phyloP scores from a whole-genome alignment of 345 rosid species.

The Eutrema yunnanense region DNA sequence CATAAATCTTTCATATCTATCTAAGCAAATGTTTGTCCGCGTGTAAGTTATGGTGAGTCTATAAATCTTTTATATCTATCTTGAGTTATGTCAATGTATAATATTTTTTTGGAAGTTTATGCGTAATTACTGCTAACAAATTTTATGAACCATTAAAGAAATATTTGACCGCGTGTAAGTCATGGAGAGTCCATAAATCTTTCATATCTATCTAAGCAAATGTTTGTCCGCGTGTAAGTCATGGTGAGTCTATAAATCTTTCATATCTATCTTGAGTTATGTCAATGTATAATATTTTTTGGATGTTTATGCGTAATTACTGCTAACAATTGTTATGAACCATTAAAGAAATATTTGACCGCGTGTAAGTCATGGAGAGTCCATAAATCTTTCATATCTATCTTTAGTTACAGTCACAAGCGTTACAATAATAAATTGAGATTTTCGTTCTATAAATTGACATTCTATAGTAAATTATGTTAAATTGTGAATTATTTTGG shows the following conservation, averaged over 20 bases:
- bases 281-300: not conserved
- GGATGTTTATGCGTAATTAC: not conserved
- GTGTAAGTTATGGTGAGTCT: not conserved
- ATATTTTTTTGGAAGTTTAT: not conserved
- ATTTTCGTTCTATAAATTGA: not conserved
- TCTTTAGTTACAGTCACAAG: not conserved
- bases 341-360: not conserved
- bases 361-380: not conserved
- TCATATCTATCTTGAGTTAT: not conserved
- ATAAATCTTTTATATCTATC: not conserved
- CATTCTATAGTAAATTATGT: too few relatives aligned
- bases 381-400: not conserved
- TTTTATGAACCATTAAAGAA: not conserved
- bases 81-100: not conserved
- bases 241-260: not conserved
- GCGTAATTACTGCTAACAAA: not conserved
- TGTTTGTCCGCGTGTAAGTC: not conserved
- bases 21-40: not conserved
- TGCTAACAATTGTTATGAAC: not conserved
- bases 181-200: not conserved
- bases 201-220: not conserved
- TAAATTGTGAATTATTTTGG: too few relatives aligned
- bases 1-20: not conserved
- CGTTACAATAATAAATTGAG: not conserved
- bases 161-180: not conserved